phyloP scores from a whole-genome alignment of 805 yeast genomes.

The Wickerhamiella siamensis region DNA sequence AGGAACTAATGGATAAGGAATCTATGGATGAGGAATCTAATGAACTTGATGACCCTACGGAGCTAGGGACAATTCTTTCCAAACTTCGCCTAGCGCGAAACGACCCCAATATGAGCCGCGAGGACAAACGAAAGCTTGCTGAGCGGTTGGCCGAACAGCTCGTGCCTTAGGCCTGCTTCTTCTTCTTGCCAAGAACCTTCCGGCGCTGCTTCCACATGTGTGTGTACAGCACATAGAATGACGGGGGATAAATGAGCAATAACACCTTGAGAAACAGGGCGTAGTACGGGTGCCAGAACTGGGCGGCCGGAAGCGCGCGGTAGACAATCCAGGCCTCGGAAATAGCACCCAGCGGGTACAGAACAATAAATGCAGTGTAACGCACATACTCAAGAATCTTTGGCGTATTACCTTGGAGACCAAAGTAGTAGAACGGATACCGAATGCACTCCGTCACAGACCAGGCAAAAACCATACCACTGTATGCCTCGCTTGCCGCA shows the following conservation, averaged over 20 bases:
- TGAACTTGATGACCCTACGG: constrained; percentile 6
- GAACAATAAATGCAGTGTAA: constrained; percentile 65
- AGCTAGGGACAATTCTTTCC: constrained; percentile 20
- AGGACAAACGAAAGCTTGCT: constrained; percentile 23
- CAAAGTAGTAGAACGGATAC: constrained; percentile 59
- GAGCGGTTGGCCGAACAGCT: constrained; percentile 24
- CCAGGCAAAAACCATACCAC: constrained; percentile 71
- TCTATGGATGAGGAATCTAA: background rate
- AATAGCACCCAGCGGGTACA: constrained; percentile 88
- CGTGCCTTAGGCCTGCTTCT: constrained; percentile 7
- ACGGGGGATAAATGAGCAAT: constrained; percentile 66
- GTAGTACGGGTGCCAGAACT: constrained; percentile 30
- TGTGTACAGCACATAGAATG: constrained; percentile 67
- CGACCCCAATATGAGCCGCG: constrained; percentile 16
- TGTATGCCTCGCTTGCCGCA: constrained; percentile 40
- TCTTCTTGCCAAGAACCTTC: constrained; percentile 35
- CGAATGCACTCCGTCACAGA: constrained; percentile 85
- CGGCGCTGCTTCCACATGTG: constrained; percentile 84
- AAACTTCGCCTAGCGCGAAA: constrained; percentile 19
- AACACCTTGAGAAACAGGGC: constrained; percentile 41
- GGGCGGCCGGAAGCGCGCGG: constrained; percentile 59
- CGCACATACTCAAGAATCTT: constrained; percentile 50
- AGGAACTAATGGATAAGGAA: background rate
- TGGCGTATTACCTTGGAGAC: constrained; percentile 51
- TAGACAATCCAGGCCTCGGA: constrained; percentile 63